phyloP scores from a whole-genome alignment of 2,329 filamentous ascomycete species.

The Xylaria sp. region DNA sequence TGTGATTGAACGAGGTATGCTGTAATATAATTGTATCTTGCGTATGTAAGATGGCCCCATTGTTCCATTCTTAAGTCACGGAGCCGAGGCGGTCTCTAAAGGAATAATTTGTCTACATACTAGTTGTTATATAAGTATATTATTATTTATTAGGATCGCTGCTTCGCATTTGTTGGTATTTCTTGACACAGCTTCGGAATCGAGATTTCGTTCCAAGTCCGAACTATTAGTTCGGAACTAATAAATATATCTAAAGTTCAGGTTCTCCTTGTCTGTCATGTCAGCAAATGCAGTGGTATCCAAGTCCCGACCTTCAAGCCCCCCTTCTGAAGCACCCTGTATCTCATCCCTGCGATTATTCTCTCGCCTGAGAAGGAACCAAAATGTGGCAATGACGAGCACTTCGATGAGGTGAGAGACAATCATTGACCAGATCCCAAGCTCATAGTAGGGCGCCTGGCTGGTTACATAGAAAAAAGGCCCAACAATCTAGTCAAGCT shows the following conservation, averaged over 20 bases:
- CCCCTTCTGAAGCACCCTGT: constrained; percentile 49
- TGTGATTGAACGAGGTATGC: not conserved
- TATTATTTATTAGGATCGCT: not conserved
- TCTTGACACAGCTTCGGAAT: not conserved
- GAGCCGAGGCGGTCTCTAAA: too few relatives aligned
- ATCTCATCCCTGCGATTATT: constrained; percentile 60
- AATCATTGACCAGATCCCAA: constrained; percentile 67
- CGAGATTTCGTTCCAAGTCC: not conserved
- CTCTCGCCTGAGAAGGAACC: constrained; percentile 58
- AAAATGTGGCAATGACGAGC: constrained; percentile 57
- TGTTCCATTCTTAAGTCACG: too few relatives aligned
- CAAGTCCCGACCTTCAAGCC: constrained; percentile 57
- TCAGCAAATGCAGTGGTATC: constrained; percentile 62
- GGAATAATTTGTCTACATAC: not conserved
- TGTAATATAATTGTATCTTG: too few relatives aligned
- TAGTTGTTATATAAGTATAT: not conserved
- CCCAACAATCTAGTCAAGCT: constrained; percentile 53
- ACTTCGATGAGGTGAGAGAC: constrained; percentile 64
- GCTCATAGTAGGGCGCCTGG: constrained; percentile 59
- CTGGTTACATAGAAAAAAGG: constrained; percentile 63
- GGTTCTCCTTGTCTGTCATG: constrained; percentile 63
- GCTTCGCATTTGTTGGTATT: not conserved
- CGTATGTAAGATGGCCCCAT: too few relatives aligned
- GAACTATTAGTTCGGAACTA: too few relatives aligned
- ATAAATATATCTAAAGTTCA: constrained; percentile 54